Evolutionary conservation across 495 filamentous ascomycete genomes (phyloP).

Genomic region (Neurospora sp.): DNA sequence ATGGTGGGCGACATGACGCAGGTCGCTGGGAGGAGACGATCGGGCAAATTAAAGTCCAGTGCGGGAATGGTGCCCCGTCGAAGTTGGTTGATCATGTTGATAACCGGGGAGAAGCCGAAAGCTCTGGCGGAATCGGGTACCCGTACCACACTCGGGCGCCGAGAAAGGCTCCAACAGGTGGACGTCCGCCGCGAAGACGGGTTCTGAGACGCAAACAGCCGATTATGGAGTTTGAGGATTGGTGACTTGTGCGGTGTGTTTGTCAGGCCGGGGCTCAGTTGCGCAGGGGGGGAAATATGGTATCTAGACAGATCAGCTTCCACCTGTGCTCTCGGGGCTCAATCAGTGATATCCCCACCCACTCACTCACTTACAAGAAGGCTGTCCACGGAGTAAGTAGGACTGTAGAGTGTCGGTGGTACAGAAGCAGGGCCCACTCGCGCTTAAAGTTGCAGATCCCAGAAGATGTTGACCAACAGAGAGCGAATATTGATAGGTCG

Average conservation of each 20-base stretch:
- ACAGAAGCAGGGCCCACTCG: neutral
- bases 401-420: neutral
- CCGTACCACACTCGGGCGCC: neutral
- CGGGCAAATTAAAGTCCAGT: neutral
- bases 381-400: neutral
- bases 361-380: neutral
- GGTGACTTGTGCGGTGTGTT: neutral
- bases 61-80: neutral
- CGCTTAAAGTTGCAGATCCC: neutral
- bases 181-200: neutral
- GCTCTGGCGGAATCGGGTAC: neutral
- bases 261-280: neutral
- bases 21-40: neutral
- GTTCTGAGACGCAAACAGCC: neutral
- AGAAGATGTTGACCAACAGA: neutral
- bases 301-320: neutral
- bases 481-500: neutral
- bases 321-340: neutral
- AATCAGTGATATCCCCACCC: neutral
- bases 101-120: neutral
- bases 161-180: neutral
- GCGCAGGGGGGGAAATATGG: neutral
- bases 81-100: neutral
- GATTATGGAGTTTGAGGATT: neutral
- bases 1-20: neutral